A percentile compares a stretch with the other conserved stretches of the same genome.
phyloP scores from a whole-genome alignment of 2,329 filamentous ascomycete species.

The Elsinoe arachidis region DNA sequence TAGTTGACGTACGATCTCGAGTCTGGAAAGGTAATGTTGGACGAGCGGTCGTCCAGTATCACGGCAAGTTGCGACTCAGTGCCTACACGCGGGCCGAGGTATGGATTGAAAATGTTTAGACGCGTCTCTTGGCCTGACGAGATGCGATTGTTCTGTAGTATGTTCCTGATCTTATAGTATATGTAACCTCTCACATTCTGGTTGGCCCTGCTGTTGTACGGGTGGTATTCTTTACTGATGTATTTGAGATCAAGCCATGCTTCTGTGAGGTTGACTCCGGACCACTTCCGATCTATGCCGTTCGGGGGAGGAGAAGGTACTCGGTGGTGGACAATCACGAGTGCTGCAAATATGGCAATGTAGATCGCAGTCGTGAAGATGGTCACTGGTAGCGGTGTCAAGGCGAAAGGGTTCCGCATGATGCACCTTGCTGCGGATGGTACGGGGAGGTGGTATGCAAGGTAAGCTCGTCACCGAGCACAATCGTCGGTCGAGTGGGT shows the following conservation, averaged over 20 bases:
- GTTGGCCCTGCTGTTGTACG: conserved; percentile 79
- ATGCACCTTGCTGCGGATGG: neutral
- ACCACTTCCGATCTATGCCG: conserved; percentile 38
- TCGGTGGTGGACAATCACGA: conserved; percentile 64
- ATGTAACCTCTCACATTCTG: conserved; percentile 72
- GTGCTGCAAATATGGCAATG: conserved; percentile 62
- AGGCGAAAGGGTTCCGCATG: conserved; percentile 51
- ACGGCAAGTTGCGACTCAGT: conserved; percentile 13
- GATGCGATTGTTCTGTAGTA: conserved; percentile 55
- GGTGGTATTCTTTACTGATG: conserved; percentile 69
- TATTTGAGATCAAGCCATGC: conserved; percentile 77
- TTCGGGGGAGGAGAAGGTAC: conserved; percentile 64
- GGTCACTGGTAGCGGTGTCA: conserved; percentile 72
- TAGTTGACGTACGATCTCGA: conserved; percentile 47
- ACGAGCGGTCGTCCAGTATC: conserved; percentile 68
- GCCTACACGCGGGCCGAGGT: conserved; percentile 1
- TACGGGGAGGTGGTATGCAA: neutral
- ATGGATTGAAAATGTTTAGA: conserved; percentile 15
- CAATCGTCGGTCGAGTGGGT: neutral
- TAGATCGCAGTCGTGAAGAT: conserved; percentile 71
- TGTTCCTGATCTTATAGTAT: conserved; percentile 59
- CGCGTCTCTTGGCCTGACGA: conserved; percentile 28
- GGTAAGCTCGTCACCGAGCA: neutral
- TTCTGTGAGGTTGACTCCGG: conserved; percentile 69
- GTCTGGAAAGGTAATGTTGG: conserved; percentile 60